Base-by-base conservation (phyloP, 495 filamentous ascomycete genomes). In the Podospora comata region DNA sequence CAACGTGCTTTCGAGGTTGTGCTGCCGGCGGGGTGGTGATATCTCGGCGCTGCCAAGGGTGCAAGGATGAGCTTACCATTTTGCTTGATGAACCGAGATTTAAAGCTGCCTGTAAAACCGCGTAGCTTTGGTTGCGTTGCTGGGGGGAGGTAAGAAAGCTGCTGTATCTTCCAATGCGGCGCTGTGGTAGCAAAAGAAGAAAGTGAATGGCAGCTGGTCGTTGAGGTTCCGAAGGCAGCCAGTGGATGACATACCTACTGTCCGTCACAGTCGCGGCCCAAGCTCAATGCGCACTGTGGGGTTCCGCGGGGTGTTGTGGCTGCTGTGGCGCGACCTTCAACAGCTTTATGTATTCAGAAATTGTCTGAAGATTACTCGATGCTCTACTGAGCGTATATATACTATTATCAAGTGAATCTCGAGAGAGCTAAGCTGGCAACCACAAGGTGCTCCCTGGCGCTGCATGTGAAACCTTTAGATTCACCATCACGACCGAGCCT, bases 281-380 rank as follows among this genome's bases (percentile, higher is more conserved):
- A 20, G 15, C 30, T 30, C 16, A 48, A 48, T 48, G 39, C 39
- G 39, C 39, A 48, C 39, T 48, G 39, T 48, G 39, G 39, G 39
- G 39, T 48, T 48, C 39, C 39, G 39, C 39, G 69, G n/a, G 60
- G 27, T 11, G 48, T 1, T 61, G 67, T 69, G 67, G 70, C 64
- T 58, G 44, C 55, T 66, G 68, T 67, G 65, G 68, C 65, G 44
- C 56, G 55, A 70, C 57, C 68, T 66, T 23, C 15, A 7, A 44
- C 23, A 23, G 23, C 44, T 39, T 13, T 9, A 58, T 6, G 23
- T 20, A 18, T 18, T 20, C 18, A 15, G 13, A 5, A 26, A 9
- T 11, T 58, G n/a, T 26, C 23, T 58, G 55, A 26, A 48, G 39
- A 48, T 48, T 6, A 11, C 9, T 48, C 30, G 30, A 32, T 4